These are phyloP conservation scores for Heliamphora pulchella DNA, from an alignment of 179 eudicot species.

Conservation along the genomic window DNA sequence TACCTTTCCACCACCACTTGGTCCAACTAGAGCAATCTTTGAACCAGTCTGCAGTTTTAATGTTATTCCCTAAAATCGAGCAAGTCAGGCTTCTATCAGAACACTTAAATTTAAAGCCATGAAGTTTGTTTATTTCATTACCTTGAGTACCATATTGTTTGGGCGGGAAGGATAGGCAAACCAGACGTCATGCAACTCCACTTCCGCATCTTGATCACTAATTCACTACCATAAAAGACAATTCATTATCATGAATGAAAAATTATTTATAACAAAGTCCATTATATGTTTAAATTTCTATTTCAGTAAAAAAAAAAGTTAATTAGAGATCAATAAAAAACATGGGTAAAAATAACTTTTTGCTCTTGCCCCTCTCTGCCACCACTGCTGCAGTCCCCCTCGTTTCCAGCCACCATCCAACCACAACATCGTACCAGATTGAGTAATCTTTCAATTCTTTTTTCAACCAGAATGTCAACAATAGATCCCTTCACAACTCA, in stretches of 20 bases:
- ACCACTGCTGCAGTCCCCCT: no score
- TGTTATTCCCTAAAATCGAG: conserved; percentile 54
- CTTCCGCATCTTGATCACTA: conserved; percentile 66
- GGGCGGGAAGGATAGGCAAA: conserved; percentile 92
- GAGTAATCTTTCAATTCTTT: no score
- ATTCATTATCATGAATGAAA: background rate
- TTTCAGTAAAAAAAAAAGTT: no score
- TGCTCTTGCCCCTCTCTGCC: no score
- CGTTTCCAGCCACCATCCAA: no score
- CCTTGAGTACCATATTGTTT: conserved; percentile 72
- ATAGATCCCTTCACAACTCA: no score
- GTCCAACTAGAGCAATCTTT: conserved; percentile 88
- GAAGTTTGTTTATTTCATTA: conserved; percentile 12
- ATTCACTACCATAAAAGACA: conserved; percentile 34
- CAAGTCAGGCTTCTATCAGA: background rate
- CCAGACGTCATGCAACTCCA: conserved; percentile 76
- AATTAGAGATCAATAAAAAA: no score
- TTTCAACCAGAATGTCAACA: no score
- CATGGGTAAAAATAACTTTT: no score
- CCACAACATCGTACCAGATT: no score
- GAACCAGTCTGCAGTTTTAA: conserved; percentile 67
- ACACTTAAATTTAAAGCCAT: background rate
- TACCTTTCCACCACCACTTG: conserved; percentile 92
- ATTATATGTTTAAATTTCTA: no score
- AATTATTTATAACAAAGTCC: background rate